These are phyloP conservation scores for Candida sanyaensis DNA, from an alignment of 1,139 yeast genomes.

Conservation along the genomic window DNA sequence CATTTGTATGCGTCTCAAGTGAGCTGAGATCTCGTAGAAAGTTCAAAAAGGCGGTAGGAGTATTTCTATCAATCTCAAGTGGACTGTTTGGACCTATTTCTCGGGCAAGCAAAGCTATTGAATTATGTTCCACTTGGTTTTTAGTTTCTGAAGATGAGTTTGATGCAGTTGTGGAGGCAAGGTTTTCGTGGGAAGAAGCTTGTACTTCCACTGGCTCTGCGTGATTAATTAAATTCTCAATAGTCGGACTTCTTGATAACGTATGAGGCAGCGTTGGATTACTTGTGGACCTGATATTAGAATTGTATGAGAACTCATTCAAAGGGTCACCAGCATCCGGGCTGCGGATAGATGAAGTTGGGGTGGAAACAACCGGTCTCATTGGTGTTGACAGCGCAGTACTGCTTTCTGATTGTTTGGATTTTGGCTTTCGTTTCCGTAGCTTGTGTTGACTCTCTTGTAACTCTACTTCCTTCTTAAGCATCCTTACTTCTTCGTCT, in stretches of 20 bases:
- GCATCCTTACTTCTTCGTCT: slow-evolving; percentile 23
- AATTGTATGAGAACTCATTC: slow-evolving; percentile 9
- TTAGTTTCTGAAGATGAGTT: no score
- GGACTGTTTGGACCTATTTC: background rate
- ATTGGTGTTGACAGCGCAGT: background rate
- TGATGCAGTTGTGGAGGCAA: background rate
- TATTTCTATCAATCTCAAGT: slow-evolving; percentile 11
- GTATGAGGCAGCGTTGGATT: slow-evolving; percentile 1
- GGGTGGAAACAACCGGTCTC: background rate
- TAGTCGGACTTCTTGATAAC: slow-evolving; percentile 13
- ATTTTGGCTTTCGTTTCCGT: slow-evolving; percentile 30
- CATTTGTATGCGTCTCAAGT: slow-evolving; percentile 5
- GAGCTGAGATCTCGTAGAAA: slow-evolving; percentile 22
- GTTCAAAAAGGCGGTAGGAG: slow-evolving; percentile 22
- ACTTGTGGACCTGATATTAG: slow-evolving; percentile 9
- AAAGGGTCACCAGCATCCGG: slow-evolving; percentile 6
- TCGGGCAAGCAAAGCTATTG: background rate
- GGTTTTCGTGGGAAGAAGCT: no score
- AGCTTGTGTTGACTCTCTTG: slow-evolving; percentile 36
- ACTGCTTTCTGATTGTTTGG: background rate
- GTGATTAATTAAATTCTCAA: slow-evolving; percentile 16
- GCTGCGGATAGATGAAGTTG: background rate
- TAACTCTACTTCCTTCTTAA: slow-evolving; percentile 28
- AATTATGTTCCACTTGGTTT: background rate
- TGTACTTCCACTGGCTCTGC: background rate